Evolutionary conservation across 1,284 basidiomycete genomes (phyloP).

Genomic region (Cutaneotrichosporon sp.): DNA sequence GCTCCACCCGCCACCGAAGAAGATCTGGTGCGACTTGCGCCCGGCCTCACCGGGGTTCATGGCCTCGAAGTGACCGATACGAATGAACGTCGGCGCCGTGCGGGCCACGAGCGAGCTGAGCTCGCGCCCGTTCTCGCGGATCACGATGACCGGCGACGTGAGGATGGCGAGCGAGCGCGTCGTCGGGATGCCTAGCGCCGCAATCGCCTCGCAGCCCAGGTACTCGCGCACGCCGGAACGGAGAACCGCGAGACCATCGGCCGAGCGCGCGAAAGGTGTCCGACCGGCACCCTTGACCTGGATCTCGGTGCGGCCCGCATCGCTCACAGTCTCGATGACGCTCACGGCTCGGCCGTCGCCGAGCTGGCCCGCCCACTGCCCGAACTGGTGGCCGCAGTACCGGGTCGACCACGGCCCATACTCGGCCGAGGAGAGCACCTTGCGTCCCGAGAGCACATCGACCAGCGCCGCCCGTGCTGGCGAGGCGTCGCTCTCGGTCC

Average conservation of each 20-base stretch:
- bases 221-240: slow-evolving; percentile 92
- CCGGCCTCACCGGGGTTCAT: slow-evolving; percentile 66
- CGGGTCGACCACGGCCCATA: slow-evolving; percentile 87
- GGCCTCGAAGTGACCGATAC: slow-evolving; percentile 89
- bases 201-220: slow-evolving; percentile 84
- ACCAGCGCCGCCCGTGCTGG: slow-evolving; percentile 67
- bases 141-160: slow-evolving; percentile 69
- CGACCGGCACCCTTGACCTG: slow-evolving; percentile 94
- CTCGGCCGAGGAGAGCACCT: slow-evolving; percentile 61
- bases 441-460: slow-evolving; percentile 76
- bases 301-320: slow-evolving; percentile 68
- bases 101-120: slow-evolving; percentile 78
- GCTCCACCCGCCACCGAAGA: slow-evolving; percentile 57
- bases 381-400: slow-evolving; percentile 89
- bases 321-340: slow-evolving; percentile 73
- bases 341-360: slow-evolving; percentile 94
- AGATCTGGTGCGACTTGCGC: slow-evolving; percentile 58
- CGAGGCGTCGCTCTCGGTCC: slow-evolving; percentile 23
- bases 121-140: slow-evolving; percentile 73
- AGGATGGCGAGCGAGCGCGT: slow-evolving; percentile 83
- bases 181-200: slow-evolving; percentile 83
- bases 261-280: slow-evolving; percentile 87
- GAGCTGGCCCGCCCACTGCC: slow-evolving; percentile 91
- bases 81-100: slow-evolving; percentile 84
- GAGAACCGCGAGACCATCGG: slow-evolving; percentile 90